Evolutionary conservation across 305 asterid genomes (phyloP).

Genomic region (Vinca major): DNA sequence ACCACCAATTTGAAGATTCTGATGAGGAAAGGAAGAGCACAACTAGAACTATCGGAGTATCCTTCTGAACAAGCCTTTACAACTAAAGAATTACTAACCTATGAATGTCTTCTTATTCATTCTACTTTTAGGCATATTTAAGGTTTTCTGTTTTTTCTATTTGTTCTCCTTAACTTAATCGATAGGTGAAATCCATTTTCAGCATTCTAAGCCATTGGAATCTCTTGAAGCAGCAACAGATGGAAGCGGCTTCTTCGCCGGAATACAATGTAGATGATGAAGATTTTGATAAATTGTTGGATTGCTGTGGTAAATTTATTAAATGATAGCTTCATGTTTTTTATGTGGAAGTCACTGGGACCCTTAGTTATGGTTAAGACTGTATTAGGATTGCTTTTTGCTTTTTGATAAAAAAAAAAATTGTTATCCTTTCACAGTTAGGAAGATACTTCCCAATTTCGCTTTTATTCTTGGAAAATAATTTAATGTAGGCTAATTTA

Average conservation of each 20-base stretch:
- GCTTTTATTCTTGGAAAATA: no score
- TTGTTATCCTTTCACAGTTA: no score
- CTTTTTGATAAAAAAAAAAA: no score
- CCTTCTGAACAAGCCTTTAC: constrained; percentile 23
- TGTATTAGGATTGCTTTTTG: not conserved
- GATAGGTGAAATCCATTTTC: constrained; percentile 44
- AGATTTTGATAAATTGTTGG: constrained; percentile 50
- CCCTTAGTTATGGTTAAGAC: not conserved
- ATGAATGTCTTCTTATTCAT: not conserved
- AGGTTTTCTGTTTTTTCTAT: not conserved
- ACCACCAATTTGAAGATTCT: constrained; percentile 23
- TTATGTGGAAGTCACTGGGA: not conserved
- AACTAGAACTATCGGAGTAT: constrained; percentile 46
- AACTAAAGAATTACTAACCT: not conserved
- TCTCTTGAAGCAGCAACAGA: constrained; percentile 29
- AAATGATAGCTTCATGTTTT: not conserved
- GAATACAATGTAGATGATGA: constrained; percentile 36
- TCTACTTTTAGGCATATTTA: not conserved
- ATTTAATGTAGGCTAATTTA: no score
- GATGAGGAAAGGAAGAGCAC: constrained; percentile 22
- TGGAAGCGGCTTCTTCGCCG: constrained; percentile 19
- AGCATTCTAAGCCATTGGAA: constrained; percentile 47
- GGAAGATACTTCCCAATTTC: no score
- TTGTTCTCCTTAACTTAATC: constrained; percentile 30
- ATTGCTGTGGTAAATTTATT: constrained; percentile 28